phyloP scores from a whole-genome alignment of 2,329 filamentous ascomycete genomes.

The Dichotomopilus funicola region DNA sequence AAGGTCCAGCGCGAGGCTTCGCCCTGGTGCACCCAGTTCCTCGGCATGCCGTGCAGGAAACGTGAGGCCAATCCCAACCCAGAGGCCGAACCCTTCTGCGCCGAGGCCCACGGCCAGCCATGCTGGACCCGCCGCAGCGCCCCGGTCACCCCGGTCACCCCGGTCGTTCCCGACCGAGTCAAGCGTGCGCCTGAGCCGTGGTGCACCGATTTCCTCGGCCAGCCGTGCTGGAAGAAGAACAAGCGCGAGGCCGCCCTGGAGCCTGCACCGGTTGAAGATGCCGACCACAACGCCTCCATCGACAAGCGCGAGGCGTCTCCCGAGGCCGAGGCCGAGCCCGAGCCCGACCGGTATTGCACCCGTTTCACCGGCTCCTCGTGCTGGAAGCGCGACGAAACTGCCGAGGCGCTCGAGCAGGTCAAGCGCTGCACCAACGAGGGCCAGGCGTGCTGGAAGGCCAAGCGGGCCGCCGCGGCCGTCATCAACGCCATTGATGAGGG shows the following conservation, averaged over 20 bases:
- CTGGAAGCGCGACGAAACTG: conserved; percentile 27
- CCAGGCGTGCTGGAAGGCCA: conserved; percentile 38
- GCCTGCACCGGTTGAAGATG: neutral
- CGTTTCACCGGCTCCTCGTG: conserved; percentile 32
- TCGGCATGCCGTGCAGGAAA: conserved; percentile 35
- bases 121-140: too few species aligned
- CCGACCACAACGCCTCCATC: neutral
- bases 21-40: conserved; percentile 29
- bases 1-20: conserved; percentile 14
- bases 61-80: neutral
- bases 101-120: too few species aligned
- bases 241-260: conserved; percentile 21
- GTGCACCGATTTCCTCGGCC: conserved; percentile 30
- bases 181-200: conserved; percentile 15
- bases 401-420: conserved; percentile 20
- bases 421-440: conserved; percentile 27
- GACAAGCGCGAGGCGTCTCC: neutral
- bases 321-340: conserved; percentile 3
- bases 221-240: conserved; percentile 30
- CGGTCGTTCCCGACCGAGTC: neutral
- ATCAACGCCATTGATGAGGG: conserved; percentile 26
- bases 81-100: too few species aligned
- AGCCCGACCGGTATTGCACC: conserved; percentile 21
- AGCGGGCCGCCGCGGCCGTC: conserved; percentile 34
- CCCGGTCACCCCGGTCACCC: neutral